Evolutionary conservation across 2,329 filamentous ascomycete species (phyloP).

Genomic region (Teratosphaeria nubilosa): DNA sequence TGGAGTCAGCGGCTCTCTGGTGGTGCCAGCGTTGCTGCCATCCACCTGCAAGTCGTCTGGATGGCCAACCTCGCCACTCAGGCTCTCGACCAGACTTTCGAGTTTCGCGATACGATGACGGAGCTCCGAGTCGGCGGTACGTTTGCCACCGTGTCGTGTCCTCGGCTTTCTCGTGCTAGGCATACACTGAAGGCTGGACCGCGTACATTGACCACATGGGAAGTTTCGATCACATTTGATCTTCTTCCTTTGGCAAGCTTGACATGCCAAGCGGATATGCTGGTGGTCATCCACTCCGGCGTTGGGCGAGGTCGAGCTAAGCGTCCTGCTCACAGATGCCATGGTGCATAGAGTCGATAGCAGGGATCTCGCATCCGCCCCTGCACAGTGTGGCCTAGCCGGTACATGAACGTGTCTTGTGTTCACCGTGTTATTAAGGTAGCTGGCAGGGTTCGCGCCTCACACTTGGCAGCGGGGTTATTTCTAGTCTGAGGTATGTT

Average conservation of each 20-base stretch:
- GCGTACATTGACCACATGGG: constrained; percentile 19
- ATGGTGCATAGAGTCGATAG: neutral
- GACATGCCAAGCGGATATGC: constrained; percentile 21
- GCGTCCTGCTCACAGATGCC: neutral
- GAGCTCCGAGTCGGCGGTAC: constrained; percentile 19
- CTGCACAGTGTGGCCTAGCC: neutral
- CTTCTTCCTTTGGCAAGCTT: constrained; percentile 23
- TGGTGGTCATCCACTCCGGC: constrained; percentile 7
- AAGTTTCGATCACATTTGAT: constrained; percentile 21
- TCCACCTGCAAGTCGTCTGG: neutral
- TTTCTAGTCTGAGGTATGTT: too few species aligned
- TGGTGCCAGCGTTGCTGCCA: neutral
- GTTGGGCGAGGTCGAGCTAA: neutral
- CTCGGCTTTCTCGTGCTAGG: constrained; percentile 18
- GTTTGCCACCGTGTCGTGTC: constrained; percentile 16
- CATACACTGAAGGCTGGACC: constrained; percentile 16
- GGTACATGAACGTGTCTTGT: too few species aligned
- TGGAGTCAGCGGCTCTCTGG: neutral
- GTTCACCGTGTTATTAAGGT: too few species aligned
- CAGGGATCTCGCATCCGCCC: neutral
- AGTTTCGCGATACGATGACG: constrained; percentile 21
- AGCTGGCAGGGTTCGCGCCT: too few species aligned
- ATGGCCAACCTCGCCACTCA: constrained; percentile 17
- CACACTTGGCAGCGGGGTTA: too few species aligned
- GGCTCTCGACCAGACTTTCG: constrained; percentile 19